Conservation (phyloP, 176 grass and related monocot genomes). For the Bothriochloa decipiens region DNA sequence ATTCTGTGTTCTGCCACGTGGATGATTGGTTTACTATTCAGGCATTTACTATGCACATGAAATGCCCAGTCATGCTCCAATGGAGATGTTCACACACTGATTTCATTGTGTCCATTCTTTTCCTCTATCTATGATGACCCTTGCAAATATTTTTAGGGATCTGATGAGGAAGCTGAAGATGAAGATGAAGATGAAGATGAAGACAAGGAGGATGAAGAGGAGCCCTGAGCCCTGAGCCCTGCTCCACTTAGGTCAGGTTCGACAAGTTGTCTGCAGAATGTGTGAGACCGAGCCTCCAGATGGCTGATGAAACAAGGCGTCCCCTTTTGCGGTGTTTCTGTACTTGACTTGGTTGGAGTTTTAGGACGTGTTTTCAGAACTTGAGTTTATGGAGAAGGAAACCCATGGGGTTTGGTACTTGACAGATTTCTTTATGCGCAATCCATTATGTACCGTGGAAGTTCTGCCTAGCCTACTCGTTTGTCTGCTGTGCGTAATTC, state of each 20-base stretch:
- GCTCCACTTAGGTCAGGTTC: not conserved
- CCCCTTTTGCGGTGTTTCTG: slow-evolving; percentile 23
- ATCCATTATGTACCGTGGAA: not conserved
- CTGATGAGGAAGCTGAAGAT: slow-evolving; percentile 44
- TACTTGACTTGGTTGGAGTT: slow-evolving; percentile 24
- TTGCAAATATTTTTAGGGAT: slow-evolving; percentile 46
- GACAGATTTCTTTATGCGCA: not conserved
- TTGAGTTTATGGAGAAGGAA: not conserved
- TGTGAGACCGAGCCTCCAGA: not conserved
- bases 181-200: slow-evolving; percentile 47
- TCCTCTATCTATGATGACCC: slow-evolving; percentile 10
- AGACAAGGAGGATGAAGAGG: slow-evolving; percentile 48
- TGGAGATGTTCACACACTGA: not conserved
- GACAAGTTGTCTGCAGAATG: slow-evolving; percentile 26
- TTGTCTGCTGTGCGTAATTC: not conserved
- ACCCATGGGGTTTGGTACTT: not conserved
- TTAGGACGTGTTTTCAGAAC: slow-evolving; percentile 13
- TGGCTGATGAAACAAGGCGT: slow-evolving; percentile 22
- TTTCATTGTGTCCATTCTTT: not conserved
- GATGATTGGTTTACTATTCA: not conserved
- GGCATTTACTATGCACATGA: not conserved
- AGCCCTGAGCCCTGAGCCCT: slow-evolving; percentile 45
- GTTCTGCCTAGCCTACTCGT: not conserved
- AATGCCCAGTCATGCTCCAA: not conserved
- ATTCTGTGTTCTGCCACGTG: not conserved